These are phyloP conservation scores for Lentinus brumalis DNA, from an alignment of 768 basidiomycete species.

Conservation along the genomic window DNA sequence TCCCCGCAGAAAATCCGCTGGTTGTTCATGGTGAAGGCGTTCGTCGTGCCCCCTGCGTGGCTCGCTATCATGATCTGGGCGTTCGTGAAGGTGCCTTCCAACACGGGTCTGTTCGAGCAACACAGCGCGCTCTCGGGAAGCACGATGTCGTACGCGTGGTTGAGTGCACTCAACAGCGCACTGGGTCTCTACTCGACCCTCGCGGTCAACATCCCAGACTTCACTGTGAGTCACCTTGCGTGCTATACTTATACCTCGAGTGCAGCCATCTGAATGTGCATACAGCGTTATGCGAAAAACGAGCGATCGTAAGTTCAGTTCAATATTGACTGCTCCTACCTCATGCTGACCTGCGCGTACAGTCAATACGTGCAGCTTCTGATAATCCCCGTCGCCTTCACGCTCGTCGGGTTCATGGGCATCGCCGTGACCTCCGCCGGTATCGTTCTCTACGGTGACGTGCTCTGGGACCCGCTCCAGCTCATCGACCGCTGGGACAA, in stretches of 20 bases:
- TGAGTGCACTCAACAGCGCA: conserved; percentile 74
- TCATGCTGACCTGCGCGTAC: background rate
- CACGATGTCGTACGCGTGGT: conserved; percentile 74
- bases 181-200: conserved; percentile 74
- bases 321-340: background rate
- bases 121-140: conserved; percentile 55
- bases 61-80: conserved; percentile 79
- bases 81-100: conserved; percentile 60
- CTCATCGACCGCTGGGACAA: conserved; percentile 85
- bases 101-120: conserved; percentile 57
- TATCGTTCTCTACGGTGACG: conserved; percentile 64
- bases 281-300: conserved; percentile 70
- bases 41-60: conserved; percentile 46
- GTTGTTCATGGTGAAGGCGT: conserved; percentile 68
- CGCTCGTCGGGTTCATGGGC: conserved; percentile 75
- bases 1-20: conserved; percentile 78
- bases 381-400: conserved; percentile 79
- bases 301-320: conserved; percentile 52
- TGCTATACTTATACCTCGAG: no score
- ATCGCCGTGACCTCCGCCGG: conserved; percentile 82
- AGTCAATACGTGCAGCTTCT: conserved; percentile 75
- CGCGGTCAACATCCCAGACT: conserved; percentile 84
- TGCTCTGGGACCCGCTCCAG: conserved; percentile 72
- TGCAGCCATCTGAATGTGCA: background rate
- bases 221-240: conserved; percentile 45